Conservation (phyloP, 768 basidiomycete species). For the Leccinum imitatum region DNA sequence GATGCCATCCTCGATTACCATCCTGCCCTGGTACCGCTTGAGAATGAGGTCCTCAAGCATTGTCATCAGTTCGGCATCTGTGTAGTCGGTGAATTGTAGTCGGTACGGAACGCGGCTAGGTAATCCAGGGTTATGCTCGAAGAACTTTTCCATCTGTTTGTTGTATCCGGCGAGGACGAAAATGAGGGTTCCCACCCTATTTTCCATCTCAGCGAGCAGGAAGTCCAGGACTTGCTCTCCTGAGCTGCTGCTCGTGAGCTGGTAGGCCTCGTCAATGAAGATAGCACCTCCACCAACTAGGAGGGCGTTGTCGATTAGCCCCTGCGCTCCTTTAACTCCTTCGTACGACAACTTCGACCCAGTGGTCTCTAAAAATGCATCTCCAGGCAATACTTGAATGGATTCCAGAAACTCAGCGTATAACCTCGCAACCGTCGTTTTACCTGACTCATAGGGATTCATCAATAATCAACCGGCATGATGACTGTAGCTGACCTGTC, state of each 20-base stretch:
- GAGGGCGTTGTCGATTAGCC: constrained; percentile 42
- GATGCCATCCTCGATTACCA: constrained; percentile 56
- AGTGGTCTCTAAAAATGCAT: constrained; percentile 58
- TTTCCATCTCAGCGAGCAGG: constrained; percentile 74
- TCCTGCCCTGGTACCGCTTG: constrained; percentile 46
- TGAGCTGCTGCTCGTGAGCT: constrained; percentile 46
- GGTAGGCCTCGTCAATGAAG: constrained; percentile 75
- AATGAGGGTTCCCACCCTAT: constrained; percentile 58
- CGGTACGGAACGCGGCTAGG: constrained; percentile 64
- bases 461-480: neutral
- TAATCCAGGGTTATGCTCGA: constrained; percentile 73
- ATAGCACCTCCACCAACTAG: constrained; percentile 60
- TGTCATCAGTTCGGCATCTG: constrained; percentile 50
- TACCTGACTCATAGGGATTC: neutral
- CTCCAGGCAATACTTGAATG: constrained; percentile 51
- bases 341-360: constrained; percentile 58
- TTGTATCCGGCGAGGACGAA: constrained; percentile 73
- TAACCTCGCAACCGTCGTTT: constrained; percentile 41
- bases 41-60: constrained; percentile 53
- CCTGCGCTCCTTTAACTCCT: constrained; percentile 41
- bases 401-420: constrained; percentile 65
- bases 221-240: constrained; percentile 66
- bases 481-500: constrained; percentile 64
- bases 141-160: constrained; percentile 75
- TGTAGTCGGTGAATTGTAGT: constrained; percentile 62